Evolutionary conservation across 805 yeast genomes (phyloP), one percentile per base, ranked within the genome.

Genomic region (Lipomyces chichibuensis): DNA sequence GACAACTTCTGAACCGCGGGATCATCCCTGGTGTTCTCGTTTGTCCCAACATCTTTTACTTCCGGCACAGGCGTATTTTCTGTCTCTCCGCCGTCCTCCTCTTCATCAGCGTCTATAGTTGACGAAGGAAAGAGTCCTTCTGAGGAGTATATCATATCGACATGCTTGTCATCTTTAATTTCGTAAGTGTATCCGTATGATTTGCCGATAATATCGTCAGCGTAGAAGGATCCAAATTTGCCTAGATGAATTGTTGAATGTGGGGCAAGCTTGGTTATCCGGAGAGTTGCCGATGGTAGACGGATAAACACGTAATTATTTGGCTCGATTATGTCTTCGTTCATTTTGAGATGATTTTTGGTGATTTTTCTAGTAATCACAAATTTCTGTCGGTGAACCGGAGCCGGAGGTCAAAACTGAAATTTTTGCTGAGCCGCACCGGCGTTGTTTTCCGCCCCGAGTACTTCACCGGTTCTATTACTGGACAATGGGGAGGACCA

Each of bases 161-260:
- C 73, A 14, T 71, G 70, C 55, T 74, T 74, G 66, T 85, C 87
- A 55, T 87, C 91, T 35, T 82, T 75, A 56, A 94, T 89, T 75
- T 94, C 98, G 79, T 93, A 95, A 0, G 96, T 86, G 72, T 91
- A 94, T 1, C 98, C 99, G 74, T 85, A 90, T 5, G 92, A 89
- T 73, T 82, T 88, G 2, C 97, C 98, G 53, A 94, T 77, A 13
- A 94, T 83, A 62, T 85, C 89, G 69, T 88, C 86, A 2, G 89
- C 91, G 37, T 83, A 80, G 76, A 95, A 95, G 0, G 89, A 82
- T 23, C 99, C 99, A 78, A 94, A 95, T 76, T 95, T 94, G 1
- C 99, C 99, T 70, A 95, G 82, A 64, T 87, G 85, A 23, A 95
- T 83, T 11, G 84, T 76, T 0, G 88, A 86, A 39, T 84, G 87